Evolutionary conservation across 2,329 filamentous ascomycete species (phyloP).

Genomic region (Trichophaea hybrida): DNA sequence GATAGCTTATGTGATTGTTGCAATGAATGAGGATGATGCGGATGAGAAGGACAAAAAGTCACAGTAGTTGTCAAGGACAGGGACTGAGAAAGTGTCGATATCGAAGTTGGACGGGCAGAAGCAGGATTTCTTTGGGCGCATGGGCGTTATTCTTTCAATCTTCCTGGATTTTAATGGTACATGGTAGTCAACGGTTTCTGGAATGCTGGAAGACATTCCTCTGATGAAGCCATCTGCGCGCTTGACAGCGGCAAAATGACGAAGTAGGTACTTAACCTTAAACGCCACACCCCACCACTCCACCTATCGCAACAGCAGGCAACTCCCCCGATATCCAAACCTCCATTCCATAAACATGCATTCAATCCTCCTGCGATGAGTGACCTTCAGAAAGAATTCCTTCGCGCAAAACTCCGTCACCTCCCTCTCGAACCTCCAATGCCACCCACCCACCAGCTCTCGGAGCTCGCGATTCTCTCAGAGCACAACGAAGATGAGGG

Average conservation of each 20-base stretch:
- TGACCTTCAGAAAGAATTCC: slow-evolving; percentile 64
- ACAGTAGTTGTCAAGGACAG: slow-evolving; percentile 27
- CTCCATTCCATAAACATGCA: not conserved
- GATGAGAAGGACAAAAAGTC: slow-evolving; percentile 41
- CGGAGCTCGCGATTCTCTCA: slow-evolving; percentile 28
- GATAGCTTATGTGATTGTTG: slow-evolving; percentile 78
- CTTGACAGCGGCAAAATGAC: no score
- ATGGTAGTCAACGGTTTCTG: no score
- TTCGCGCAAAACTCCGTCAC: slow-evolving; percentile 55
- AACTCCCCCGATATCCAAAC: not conserved
- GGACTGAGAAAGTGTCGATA: not conserved
- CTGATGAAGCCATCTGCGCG: no score
- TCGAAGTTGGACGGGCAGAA: not conserved
- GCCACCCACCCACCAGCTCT: slow-evolving; percentile 26
- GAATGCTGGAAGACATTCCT: no score
- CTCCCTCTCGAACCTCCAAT: slow-evolving; percentile 43
- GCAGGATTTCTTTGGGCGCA: not conserved
- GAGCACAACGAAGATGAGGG: slow-evolving; percentile 40
- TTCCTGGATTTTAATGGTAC: no score
- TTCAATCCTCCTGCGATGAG: slow-evolving; percentile 44
- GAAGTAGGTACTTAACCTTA: no score
- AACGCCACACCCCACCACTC: no score
- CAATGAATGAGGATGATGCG: slow-evolving; percentile 67
- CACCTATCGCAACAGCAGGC: not conserved
- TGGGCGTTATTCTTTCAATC: not conserved